Conservation (phyloP, 1,284 basidiomycete genomes). For the Cryptococcus sp. region DNA sequence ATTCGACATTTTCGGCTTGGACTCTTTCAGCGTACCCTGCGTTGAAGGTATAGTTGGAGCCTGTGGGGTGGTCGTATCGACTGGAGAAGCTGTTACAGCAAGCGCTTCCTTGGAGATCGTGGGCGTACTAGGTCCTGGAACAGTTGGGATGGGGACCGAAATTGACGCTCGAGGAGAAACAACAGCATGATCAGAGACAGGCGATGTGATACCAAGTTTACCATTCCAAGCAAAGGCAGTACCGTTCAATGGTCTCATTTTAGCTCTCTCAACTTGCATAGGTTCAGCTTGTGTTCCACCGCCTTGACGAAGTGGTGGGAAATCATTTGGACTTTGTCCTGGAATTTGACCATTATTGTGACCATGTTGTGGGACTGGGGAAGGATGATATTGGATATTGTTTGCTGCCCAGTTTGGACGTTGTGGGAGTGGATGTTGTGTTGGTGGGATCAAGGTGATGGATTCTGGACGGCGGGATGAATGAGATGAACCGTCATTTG, state of each 20-base stretch:
- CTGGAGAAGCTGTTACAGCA: too few species aligned
- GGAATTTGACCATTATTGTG: too few species aligned
- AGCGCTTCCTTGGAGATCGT: too few species aligned
- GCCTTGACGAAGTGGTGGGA: conserved; percentile 29
- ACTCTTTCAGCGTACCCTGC: too few species aligned
- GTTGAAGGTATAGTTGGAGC: too few species aligned
- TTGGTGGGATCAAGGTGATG: conserved; percentile 30
- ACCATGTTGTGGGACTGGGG: conserved; percentile 3
- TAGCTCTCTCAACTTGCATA: conserved; percentile 42
- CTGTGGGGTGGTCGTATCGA: too few species aligned
- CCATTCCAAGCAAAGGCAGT: conserved; percentile 40
- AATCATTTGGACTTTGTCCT: conserved; percentile 21
- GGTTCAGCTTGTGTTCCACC: conserved; percentile 34
- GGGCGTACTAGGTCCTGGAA: too few species aligned
- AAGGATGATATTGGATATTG: conserved; percentile 43
- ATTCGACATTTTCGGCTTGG: too few species aligned
- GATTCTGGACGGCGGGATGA: conserved; percentile 34
- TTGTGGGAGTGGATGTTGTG: conserved; percentile 41
- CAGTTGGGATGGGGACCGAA: background rate
- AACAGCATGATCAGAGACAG: background rate
- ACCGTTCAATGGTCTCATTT: conserved; percentile 14
- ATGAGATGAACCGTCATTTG: conserved; percentile 31
- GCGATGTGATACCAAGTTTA: conserved; percentile 7
- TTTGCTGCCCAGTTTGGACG: conserved; percentile 45
- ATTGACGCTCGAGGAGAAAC: background rate